phyloP scores from a whole-genome alignment of 208 protist genomes.

The Crithidia fasciculata region DNA sequence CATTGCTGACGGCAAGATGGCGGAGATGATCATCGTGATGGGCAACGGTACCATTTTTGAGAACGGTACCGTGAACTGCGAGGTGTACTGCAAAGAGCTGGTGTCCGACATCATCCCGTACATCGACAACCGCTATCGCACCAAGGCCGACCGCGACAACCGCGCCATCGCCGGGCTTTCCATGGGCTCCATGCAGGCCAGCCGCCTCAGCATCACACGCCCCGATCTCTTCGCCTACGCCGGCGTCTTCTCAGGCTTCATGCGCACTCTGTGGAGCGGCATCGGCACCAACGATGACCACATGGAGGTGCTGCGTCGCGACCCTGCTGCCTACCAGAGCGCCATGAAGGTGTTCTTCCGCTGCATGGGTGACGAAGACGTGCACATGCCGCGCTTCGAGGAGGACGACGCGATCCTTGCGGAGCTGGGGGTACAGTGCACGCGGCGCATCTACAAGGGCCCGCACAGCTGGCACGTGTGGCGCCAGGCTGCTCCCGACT shows the following conservation, averaged over 20 bases:
- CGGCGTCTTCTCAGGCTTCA: conserved; percentile 43
- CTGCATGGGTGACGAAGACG: conserved; percentile 36
- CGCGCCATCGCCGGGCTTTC: conserved; percentile 43
- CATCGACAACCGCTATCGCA: conserved; percentile 40
- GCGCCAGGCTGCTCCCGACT: conserved; percentile 32
- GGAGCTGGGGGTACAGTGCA: conserved; percentile 30
- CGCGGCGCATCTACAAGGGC: conserved; percentile 33
- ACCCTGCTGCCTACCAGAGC: conserved; percentile 17
- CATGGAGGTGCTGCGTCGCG: conserved; percentile 26
- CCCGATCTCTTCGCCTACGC: conserved; percentile 40
- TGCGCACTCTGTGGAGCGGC: conserved; percentile 25
- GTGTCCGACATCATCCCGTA: conserved; percentile 36
- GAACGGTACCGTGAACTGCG: neutral
- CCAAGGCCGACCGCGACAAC: conserved; percentile 27
- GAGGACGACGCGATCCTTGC: conserved; percentile 36
- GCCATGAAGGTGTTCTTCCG: conserved; percentile 38
- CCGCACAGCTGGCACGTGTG: conserved; percentile 47
- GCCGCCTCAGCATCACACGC: conserved; percentile 32
- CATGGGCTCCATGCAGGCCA: conserved; percentile 43
- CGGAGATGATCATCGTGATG: conserved; percentile 36
- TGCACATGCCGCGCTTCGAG: conserved; percentile 18
- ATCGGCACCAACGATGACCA: conserved; percentile 21
- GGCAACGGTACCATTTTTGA: conserved; percentile 25
- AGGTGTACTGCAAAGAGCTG: conserved; percentile 17
- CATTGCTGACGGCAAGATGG: conserved; percentile 24